These are phyloP conservation scores for Sclerotinia trifoliorum DNA, from an alignment of 2,329 filamentous ascomycete species.

Conservation along the genomic window DNA sequence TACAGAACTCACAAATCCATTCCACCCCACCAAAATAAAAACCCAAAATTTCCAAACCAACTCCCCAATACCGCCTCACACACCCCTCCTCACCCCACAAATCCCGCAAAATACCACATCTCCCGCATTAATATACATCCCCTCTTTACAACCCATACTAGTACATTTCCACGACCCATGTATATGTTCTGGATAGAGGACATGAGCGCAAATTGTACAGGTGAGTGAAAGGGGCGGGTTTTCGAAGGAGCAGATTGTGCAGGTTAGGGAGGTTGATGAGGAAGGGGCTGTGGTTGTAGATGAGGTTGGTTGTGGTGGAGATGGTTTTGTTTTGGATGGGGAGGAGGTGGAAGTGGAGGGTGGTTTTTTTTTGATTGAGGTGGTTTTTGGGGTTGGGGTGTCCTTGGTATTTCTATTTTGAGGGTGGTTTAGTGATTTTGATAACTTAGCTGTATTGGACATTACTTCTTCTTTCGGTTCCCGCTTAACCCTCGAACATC, in stretches of 20 bases:
- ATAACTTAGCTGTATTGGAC: background rate
- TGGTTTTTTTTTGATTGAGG: background rate
- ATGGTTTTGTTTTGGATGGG: background rate
- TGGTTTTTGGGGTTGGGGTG: background rate
- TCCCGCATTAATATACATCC: constrained; percentile 63
- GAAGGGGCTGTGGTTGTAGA: background rate
- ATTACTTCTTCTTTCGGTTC: background rate
- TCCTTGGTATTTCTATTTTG: background rate
- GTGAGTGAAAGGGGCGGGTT: constrained; percentile 57
- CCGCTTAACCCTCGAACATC: background rate
- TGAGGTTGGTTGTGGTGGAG: background rate
- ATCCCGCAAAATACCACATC: constrained; percentile 70
- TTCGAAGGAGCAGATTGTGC: constrained; percentile 65
- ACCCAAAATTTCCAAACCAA: background rate
- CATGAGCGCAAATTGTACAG: constrained; percentile 69
- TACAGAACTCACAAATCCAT: too few species aligned
- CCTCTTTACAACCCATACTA: constrained; percentile 53
- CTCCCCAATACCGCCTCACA: background rate
- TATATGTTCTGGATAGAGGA: constrained; percentile 56
- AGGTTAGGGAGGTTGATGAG: constrained; percentile 49
- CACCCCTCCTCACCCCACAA: constrained; percentile 50
- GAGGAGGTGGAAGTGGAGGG: too few species aligned
- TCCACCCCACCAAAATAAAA: too few species aligned
- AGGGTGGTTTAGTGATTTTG: background rate
- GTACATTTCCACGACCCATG: constrained; percentile 63